phyloP scores from a whole-genome alignment of 1,284 basidiomycete species.

The Sporisorium reilianum region DNA sequence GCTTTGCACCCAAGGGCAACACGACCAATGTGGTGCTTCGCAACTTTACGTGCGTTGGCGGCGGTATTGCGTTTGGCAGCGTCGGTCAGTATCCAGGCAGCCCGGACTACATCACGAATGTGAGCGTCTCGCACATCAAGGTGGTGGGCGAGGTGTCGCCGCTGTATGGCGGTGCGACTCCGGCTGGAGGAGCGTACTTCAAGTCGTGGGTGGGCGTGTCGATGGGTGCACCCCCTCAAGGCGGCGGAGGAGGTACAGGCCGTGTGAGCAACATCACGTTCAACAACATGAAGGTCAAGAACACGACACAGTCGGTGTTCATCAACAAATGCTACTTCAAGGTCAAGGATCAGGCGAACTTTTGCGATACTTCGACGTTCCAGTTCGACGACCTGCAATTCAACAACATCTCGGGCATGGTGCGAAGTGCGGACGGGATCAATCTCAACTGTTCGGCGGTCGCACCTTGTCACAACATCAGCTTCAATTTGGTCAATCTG shows the following conservation, averaged over 20 bases:
- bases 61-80: constrained; percentile 12
- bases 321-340: constrained; percentile 24
- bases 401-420: constrained; percentile 14
- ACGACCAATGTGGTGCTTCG: constrained; percentile 8
- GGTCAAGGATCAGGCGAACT: constrained; percentile 20
- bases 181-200: constrained; percentile 7
- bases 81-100: constrained; percentile 6
- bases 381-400: constrained; percentile 13
- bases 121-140: constrained; percentile 10
- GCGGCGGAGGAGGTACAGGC: constrained; percentile 8
- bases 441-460: constrained; percentile 16
- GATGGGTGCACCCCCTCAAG: constrained; percentile 6
- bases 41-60: constrained; percentile 10
- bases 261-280: constrained; percentile 8
- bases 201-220: constrained; percentile 10
- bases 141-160: constrained; percentile 1
- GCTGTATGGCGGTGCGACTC: constrained; percentile 3
- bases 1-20: constrained; percentile 11
- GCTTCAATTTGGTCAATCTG: constrained; percentile 11
- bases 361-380: constrained; percentile 20
- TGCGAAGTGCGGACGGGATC: constrained; percentile 11
- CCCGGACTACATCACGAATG: constrained; percentile 15
- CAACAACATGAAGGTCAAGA: constrained; percentile 7
- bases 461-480: constrained; percentile 10
- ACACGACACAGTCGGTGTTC: constrained; percentile 10